These are phyloP conservation scores for Boechera retrofracta DNA, from an alignment of 345 rosid species.

Conservation along the genomic window DNA sequence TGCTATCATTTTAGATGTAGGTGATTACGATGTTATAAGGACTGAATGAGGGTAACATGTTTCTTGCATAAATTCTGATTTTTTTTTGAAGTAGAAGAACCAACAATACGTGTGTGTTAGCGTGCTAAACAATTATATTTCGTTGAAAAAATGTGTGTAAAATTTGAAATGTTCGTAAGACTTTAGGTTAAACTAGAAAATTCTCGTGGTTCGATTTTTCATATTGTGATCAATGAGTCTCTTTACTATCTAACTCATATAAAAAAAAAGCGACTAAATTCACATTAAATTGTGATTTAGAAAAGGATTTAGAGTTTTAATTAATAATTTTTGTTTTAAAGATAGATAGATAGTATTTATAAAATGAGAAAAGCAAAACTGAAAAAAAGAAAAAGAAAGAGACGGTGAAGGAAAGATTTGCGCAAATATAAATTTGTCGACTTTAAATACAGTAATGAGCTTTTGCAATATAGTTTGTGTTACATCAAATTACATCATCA, in stretches of 20 bases:
- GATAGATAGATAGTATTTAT: background rate
- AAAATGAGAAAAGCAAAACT: background rate
- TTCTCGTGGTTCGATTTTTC: too few species aligned
- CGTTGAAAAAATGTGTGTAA: too few species aligned
- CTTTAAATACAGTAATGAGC: slow-evolving; percentile 6
- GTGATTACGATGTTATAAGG: slow-evolving; percentile 20
- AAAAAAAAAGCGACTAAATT: too few species aligned
- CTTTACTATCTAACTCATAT: background rate
- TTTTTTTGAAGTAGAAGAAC: background rate
- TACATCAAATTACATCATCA: slow-evolving; percentile 37
- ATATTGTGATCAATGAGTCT: background rate
- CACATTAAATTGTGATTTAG: too few species aligned
- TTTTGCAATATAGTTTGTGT: slow-evolving; percentile 19
- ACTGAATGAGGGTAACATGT: background rate
- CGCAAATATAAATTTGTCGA: slow-evolving; percentile 7
- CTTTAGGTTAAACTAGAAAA: too few species aligned
- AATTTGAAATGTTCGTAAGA: too few species aligned
- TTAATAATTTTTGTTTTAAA: too few species aligned
- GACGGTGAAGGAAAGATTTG: slow-evolving; percentile 3
- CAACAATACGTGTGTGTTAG: background rate
- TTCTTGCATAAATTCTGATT: too few species aligned
- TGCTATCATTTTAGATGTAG: slow-evolving; percentile 6
- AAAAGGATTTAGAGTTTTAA: too few species aligned
- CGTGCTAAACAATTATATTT: background rate
- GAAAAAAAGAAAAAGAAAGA: background rate